Percentiles rank a stretch among this genome's conserved stretches.
phyloP scores from a whole-genome alignment of 129 eudicot genomes.

The Heracleum sosnowskyi region DNA sequence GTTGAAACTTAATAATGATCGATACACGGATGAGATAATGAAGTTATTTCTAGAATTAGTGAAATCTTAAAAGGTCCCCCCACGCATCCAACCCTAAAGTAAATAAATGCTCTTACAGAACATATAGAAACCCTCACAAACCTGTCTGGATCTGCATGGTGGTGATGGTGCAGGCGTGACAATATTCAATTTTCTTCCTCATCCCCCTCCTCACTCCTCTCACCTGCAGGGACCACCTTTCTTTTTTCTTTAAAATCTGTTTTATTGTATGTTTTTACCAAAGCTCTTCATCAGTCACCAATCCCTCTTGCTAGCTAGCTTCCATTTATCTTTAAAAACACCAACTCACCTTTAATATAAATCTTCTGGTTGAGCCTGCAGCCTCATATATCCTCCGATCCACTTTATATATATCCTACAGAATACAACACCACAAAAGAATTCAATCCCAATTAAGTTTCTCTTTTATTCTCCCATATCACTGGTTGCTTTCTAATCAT shows the following conservation, averaged over 20 bases:
- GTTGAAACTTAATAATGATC: too few relatives aligned
- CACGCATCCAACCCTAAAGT: not conserved
- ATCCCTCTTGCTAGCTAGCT: not conserved
- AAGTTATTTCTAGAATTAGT: too few relatives aligned
- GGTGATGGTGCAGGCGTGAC: slow-evolving; percentile 3
- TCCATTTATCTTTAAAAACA: too few relatives aligned
- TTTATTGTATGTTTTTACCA: slow-evolving; percentile 16
- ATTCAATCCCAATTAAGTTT: not conserved
- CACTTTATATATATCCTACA: not conserved
- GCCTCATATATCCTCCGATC: not conserved
- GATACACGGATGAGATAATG: too few relatives aligned
- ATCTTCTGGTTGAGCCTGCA: not conserved
- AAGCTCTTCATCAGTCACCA: not conserved
- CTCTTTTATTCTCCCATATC: not conserved
- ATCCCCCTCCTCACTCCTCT: not conserved
- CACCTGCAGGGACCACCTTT: slow-evolving; percentile 3
- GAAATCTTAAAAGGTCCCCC: not conserved
- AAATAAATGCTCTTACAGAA: not conserved
- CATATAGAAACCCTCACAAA: not conserved
- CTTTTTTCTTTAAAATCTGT: slow-evolving; percentile 12
- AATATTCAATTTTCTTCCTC: not conserved
- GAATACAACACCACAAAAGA: slow-evolving; percentile 5
- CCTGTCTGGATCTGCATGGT: not conserved
- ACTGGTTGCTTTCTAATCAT: not conserved
- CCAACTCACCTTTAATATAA: not conserved